phyloP scores from a whole-genome alignment of 495 filamentous ascomycete genomes.

The Lophiostoma macrostomum region DNA sequence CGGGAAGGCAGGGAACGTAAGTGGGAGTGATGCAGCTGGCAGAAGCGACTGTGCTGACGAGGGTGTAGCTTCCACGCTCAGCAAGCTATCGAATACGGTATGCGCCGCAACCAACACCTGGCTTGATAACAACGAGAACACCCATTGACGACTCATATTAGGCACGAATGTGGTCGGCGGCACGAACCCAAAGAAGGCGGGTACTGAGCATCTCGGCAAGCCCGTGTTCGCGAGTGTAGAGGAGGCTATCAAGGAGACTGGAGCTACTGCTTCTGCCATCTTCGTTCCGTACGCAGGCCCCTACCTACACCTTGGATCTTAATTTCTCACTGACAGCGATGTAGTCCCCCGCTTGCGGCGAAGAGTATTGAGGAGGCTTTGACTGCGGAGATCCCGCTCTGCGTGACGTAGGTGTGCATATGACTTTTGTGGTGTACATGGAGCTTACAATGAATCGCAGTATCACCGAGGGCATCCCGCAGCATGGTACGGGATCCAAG shows the following conservation, averaged over 20 bases:
- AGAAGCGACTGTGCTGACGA: conserved; percentile 40
- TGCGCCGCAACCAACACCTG: conserved; percentile 29
- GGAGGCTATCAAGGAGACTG: conserved; percentile 88
- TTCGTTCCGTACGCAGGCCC: conserved; percentile 79
- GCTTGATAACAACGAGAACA: conserved; percentile 28
- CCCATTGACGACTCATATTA: conserved; percentile 46
- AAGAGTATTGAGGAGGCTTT: conserved; percentile 96
- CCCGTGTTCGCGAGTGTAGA: conserved; percentile 89
- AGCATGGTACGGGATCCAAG: conserved; percentile 66
- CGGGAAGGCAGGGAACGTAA: conserved; percentile 97
- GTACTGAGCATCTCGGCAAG: conserved; percentile 78
- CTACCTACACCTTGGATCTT: background rate
- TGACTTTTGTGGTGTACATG: background rate
- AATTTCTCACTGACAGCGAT: conserved; percentile 17
- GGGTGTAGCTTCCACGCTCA: conserved; percentile 83
- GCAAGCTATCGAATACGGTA: conserved; percentile 98
- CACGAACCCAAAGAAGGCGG: conserved; percentile 98
- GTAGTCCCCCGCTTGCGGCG: conserved; percentile 83
- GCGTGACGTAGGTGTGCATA: conserved; percentile 66
- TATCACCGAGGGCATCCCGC: conserved; percentile 97
- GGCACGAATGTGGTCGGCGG: conserved; percentile 97
- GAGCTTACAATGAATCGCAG: conserved; percentile 41
- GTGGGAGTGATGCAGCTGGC: conserved; percentile 41
- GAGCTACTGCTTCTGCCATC: conserved; percentile 87
- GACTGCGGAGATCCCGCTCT: conserved; percentile 82